Evolutionary conservation across 495 filamentous ascomycete species (phyloP), one percentile per base, ranked within the genome.

Genomic region (Aspergillus steynii): DNA sequence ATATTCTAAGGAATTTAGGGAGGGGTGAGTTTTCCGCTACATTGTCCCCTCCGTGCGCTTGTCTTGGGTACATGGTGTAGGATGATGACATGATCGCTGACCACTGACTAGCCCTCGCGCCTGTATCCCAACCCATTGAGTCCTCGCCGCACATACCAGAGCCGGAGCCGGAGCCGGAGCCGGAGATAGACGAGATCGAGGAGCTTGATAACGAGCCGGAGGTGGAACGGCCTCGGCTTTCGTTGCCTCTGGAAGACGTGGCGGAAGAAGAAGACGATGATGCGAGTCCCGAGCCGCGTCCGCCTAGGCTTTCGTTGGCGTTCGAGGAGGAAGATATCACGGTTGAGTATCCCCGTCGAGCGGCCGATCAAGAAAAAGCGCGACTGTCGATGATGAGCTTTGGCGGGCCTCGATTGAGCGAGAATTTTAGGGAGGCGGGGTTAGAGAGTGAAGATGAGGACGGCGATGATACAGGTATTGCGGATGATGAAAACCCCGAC

Each of bases 261-360:
- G 71, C 68, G n/a, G 77, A 74, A 20, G 79, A 79, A 5, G 85
- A 42, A 8, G 37, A 10, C 1, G 37, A 88, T 29, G 86, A 84
- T 58, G 83, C 80, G 26, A 81, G 77, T 59, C 77, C 78, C 5
- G 72, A 82, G 34, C 75, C 86, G 54, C 78, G 80, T 20, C 86
- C 89, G 8, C 88, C 90, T 48, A 80, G 81, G 57, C 67, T 81
- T 49, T 88, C 86, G 53, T 76, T 85, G 45, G 80, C 83, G 5
- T 73, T 90, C 45, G 89, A 89, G 31, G 87, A 90, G 32, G 88
- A 89, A 34, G 86, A 90, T 62, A 80, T 83, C 42, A 92, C 90
- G 1, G 81, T 93, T 34, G 91, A 94, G 71, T 77, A 89, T 50
- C 83, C 87, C 9, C 78, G 88, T 55, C 77, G 88, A 57, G 88